Base-by-base conservation (phyloP, 306 rosid species). In the Dalbergia oliveri region DNA sequence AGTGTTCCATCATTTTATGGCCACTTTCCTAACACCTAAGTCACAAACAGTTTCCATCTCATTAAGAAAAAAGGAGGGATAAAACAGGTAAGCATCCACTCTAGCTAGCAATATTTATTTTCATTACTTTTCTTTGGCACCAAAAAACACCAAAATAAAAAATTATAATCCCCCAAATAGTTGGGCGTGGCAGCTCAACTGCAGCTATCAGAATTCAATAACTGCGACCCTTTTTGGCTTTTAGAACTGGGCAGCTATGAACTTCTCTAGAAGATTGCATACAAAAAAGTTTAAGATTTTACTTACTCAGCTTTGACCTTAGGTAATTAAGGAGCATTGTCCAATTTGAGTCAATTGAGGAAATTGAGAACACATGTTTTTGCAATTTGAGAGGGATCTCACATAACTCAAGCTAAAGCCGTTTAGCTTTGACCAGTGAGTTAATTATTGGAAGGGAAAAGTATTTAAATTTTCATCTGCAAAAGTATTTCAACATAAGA, bases 161-260 rank as follows among this genome's bases (percentile, higher is more conserved):
- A 23, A 0, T 50, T 61, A 10, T 15, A 53, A 23, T 63, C 31
- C 33, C 31, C 57, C 4, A 50, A 57, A 57, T 9, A 39, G 16
- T 73, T 81, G 53, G 72, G 72, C 41, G 31, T 56, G 69, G 49
- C 60, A 73, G 75, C 73, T 80, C 67, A 77, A 83, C 86, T 37
- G 35, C 79, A 34, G 31, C 75, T 31, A 65, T 56, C 49, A 64
- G 69, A 77, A 71, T 44, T 77, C 61, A 75, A 56, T 68, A 75
- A 53, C 74, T 61, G 18, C 53, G 50, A 12, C 65, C 10, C 3
- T 26, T 37, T 33, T 73, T 3, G 84, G 51, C 51, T 65, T 49
- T 64, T 26, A 8, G 73, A 63, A 72, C 1, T 51, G 23, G 23
- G 68, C 66, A 51, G 39, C 49, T 5, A 49, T 19, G 56, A 8